phyloP scores from a whole-genome alignment of 2,329 filamentous ascomycete genomes.

The Neonectria sp. region DNA sequence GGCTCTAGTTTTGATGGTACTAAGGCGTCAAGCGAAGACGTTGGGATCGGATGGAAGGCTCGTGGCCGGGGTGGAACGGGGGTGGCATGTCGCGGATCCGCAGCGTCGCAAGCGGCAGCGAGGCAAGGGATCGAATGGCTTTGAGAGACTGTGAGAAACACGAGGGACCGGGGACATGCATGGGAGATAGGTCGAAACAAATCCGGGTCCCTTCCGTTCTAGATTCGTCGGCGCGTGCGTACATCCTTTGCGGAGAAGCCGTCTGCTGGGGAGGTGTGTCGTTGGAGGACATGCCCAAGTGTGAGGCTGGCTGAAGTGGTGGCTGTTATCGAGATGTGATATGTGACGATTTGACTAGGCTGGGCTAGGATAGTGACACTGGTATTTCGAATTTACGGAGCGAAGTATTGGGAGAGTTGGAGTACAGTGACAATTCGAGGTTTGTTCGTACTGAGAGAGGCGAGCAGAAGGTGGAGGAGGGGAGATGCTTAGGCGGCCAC shows the following conservation, averaged over 20 bases:
- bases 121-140: slow-evolving; percentile 5
- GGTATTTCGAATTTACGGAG: neutral
- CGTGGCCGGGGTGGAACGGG: slow-evolving; percentile 9
- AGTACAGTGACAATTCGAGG: neutral
- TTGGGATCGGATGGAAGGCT: slow-evolving; percentile 3
- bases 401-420: slow-evolving; percentile 1
- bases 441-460: neutral
- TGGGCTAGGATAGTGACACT: neutral
- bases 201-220: neutral
- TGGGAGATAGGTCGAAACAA: slow-evolving; percentile 1
- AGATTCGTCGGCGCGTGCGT: neutral
- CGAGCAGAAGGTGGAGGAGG: neutral
- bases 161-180: neutral
- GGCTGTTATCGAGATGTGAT: slow-evolving; percentile 7
- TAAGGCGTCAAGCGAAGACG: neutral
- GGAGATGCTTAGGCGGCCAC: slow-evolving; percentile 1
- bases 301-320: neutral
- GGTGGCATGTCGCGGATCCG: slow-evolving; percentile 10
- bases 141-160: neutral
- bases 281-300: neutral
- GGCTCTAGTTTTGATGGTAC: neutral
- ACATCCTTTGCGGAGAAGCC: neutral
- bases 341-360: slow-evolving; percentile 6
- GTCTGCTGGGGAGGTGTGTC: neutral
- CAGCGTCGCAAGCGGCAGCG: neutral